These are phyloP conservation scores for Diplodia corticola DNA, from an alignment of 2,329 filamentous ascomycete species.

Conservation along the genomic window DNA sequence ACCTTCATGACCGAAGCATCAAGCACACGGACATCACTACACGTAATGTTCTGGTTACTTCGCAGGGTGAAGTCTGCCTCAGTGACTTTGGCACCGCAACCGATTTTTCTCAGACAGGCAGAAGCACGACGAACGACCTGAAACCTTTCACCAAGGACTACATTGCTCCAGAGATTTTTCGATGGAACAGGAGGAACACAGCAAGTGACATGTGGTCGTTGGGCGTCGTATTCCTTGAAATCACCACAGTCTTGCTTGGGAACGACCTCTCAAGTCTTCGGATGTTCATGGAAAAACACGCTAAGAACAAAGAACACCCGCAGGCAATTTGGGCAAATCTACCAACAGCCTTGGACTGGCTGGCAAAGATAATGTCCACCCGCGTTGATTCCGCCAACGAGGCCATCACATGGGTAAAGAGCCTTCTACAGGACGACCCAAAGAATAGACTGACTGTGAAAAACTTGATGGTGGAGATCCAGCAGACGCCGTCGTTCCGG, in stretches of 20 bases:
- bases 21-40: constrained; percentile 22
- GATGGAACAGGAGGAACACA: background rate
- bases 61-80: constrained; percentile 23
- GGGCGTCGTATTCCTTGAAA: constrained; percentile 23
- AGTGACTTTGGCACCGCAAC: constrained; percentile 32
- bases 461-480: constrained; percentile 13
- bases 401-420: constrained; percentile 24
- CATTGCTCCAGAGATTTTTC: constrained; percentile 24
- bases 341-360: background rate
- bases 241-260: background rate
- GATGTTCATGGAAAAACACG: background rate
- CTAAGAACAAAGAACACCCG: background rate
- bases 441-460: constrained; percentile 13
- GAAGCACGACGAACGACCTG: background rate
- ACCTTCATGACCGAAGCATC: constrained; percentile 13
- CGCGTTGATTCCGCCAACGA: constrained; percentile 21
- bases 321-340: background rate
- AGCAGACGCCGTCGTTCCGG: background rate
- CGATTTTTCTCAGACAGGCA: constrained; percentile 22
- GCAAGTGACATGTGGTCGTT: constrained; percentile 23
- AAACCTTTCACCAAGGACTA: background rate
- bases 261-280: background rate
- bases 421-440: constrained; percentile 16
- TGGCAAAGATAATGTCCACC: background rate
- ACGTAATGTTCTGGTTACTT: constrained; percentile 14